Conservation (phyloP, 129 eudicot species). For the sunflower (Helianthus annuus) region HanXRQr2.0-SUNRISE NC_035439.2:134527365-134527864, state of each 20-base stretch:
- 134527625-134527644: background rate
- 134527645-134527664: no score
- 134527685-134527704: no score
- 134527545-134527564: constrained; percentile 42
- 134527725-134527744: no score
- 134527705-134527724: no score
- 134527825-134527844: no score
- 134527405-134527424: constrained; percentile 26
- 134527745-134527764: no score
- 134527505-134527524: constrained; percentile 24
- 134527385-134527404: background rate
- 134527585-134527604: no score
- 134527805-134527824: no score
- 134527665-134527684: no score
- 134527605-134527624: background rate
- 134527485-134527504: constrained; percentile 25
- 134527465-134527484: background rate
- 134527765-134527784: no score
- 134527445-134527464: constrained; percentile 20
- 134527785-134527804: no score
- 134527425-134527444: constrained; percentile 12
- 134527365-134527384: background rate
- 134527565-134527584: background rate
- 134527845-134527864: no score
- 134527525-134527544: constrained; percentile 22